A percentile compares a stretch with the other conserved stretches of the same genome.
Evolutionary conservation across 371 early-diverging fungal species (phyloP).

Genomic region (Mortierella sp.): DNA sequence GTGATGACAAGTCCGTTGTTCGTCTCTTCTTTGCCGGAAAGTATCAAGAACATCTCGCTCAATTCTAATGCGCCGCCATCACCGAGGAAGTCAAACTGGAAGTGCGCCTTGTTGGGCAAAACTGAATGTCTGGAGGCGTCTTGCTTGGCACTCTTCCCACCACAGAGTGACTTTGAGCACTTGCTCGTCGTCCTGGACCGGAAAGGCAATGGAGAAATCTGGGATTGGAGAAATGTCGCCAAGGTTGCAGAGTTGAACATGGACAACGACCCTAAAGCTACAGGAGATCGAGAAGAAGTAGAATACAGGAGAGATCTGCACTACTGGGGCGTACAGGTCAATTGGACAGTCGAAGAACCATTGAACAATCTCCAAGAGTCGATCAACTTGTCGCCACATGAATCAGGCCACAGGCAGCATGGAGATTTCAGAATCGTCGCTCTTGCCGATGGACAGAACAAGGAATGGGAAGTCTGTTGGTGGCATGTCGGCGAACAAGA

Average conservation of each 20-base stretch:
- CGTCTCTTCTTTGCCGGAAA: neutral
- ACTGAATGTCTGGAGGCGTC: constrained; percentile 10
- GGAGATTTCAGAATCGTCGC: constrained; percentile 31
- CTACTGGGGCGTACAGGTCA: constrained; percentile 40
- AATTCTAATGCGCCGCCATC: neutral
- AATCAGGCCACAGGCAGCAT: neutral
- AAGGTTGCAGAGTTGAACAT: neutral
- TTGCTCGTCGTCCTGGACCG: constrained; percentile 18
- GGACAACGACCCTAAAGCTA: neutral
- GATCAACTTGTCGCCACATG: neutral
- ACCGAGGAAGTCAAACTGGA: constrained; percentile 6
- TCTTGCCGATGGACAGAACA: constrained; percentile 19
- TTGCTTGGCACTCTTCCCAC: constrained; percentile 30
- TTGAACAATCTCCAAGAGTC: neutral
- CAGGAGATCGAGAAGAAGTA: neutral
- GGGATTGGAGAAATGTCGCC: constrained; percentile 24
- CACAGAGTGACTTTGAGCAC: constrained; percentile 23
- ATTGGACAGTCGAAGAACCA: constrained; percentile 22
- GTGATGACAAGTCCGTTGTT: constrained; percentile 27
- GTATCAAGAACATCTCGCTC: neutral
- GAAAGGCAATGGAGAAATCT: constrained; percentile 22
- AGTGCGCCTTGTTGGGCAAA: constrained; percentile 3
- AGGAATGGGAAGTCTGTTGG: constrained; percentile 27
- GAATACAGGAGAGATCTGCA: constrained; percentile 11
- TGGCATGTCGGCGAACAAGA: constrained; percentile 22